A percentile compares a stretch with the other conserved stretches of the same genome.
These are phyloP conservation scores for Fusarium sambucinum DNA, from an alignment of 2,329 filamentous ascomycete species.

Conservation along the genomic window DNA sequence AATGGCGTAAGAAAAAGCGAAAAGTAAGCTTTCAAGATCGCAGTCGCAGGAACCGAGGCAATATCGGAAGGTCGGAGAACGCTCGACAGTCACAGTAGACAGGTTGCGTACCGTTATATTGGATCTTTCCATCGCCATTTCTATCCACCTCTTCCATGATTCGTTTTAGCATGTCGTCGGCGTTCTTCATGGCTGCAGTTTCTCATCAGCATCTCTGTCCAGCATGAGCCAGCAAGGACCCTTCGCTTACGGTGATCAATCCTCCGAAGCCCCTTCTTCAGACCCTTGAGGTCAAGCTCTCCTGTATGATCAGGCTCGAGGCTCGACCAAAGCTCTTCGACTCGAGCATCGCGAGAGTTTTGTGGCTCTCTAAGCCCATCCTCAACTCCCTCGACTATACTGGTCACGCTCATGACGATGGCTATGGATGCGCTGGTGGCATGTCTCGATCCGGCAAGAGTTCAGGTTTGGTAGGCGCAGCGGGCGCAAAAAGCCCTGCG, in stretches of 20 bases:
- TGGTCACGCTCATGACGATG: conserved; percentile 56
- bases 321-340: conserved; percentile 85
- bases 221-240: conserved; percentile 15
- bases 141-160: conserved; percentile 87
- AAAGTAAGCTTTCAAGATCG: conserved; percentile 39
- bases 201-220: conserved; percentile 43
- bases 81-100: conserved; percentile 23
- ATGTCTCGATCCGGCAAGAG: conserved; percentile 50
- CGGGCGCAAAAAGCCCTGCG: conserved; percentile 29
- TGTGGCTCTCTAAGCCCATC: conserved; percentile 81
- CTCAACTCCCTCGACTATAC: conserved; percentile 64
- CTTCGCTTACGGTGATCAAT: conserved; percentile 85
- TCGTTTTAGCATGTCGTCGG: conserved; percentile 83
- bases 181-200: conserved; percentile 81
- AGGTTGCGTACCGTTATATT: conserved; percentile 79
- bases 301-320: conserved; percentile 83
- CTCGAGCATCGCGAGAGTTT: conserved; percentile 81
- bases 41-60: conserved; percentile 26
- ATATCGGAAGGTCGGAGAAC: conserved; percentile 27
- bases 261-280: conserved; percentile 85
- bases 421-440: conserved; percentile 45
- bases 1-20: conserved; percentile 14
- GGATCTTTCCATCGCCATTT: conserved; percentile 88
- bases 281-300: conserved; percentile 83
- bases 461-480: conserved; percentile 29